phyloP scores from a whole-genome alignment of 345 rosid genomes.

The Toxicodendron radicans region DNA sequence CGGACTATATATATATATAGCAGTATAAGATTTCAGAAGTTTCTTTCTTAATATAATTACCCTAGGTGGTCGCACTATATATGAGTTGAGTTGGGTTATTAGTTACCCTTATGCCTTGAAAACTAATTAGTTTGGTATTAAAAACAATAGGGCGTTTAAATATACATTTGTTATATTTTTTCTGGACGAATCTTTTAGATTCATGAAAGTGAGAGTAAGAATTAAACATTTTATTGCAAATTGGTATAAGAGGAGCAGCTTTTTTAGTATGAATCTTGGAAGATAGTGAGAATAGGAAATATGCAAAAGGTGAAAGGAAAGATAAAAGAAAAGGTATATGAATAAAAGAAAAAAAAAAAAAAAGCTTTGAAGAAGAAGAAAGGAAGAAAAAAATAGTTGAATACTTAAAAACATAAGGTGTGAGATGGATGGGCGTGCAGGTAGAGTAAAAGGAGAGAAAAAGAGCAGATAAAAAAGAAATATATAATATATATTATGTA shows the following conservation, averaged over 20 bases:
- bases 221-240: background rate
- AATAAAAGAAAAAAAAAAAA: conserved; percentile 26
- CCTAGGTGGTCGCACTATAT: too few species aligned
- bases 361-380: conserved; percentile 20
- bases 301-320: conserved; percentile 19
- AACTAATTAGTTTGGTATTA: too few species aligned
- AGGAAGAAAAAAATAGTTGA: background rate
- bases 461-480: background rate
- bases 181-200: conserved; percentile 5
- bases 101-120: too few species aligned
- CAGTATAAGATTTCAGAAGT: background rate
- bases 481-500: too few species aligned
- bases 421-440: conserved; percentile 38
- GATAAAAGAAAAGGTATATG: conserved; percentile 6
- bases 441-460: background rate
- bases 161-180: too few species aligned
- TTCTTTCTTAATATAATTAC: background rate
- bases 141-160: too few species aligned
- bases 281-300: conserved; percentile 36
- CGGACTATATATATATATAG: too few species aligned
- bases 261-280: conserved; percentile 38
- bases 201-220: conserved; percentile 18
- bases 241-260: conserved; percentile 28
- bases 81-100: too few species aligned
- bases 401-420: background rate